phyloP scores from a whole-genome alignment of 495 filamentous ascomycete species.

The Lentithecium fluviatile region DNA sequence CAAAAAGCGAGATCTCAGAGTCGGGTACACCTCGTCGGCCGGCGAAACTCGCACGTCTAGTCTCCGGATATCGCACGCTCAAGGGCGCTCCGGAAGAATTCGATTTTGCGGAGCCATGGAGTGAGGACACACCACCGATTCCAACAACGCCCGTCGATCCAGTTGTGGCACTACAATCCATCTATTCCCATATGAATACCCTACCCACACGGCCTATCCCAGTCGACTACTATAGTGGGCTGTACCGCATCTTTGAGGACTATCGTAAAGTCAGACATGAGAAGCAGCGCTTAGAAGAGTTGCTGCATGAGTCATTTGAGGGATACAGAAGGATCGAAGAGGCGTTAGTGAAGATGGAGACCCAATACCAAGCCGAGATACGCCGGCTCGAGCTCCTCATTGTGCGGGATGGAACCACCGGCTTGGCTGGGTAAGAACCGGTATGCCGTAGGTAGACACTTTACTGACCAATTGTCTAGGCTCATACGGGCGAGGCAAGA shows the following conservation, averaged over 20 bases:
- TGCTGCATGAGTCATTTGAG: slow-evolving; percentile 21
- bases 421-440: too few relatives aligned
- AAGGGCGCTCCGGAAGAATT: slow-evolving; percentile 1
- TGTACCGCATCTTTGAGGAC: slow-evolving; percentile 40
- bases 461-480: slow-evolving; percentile 33
- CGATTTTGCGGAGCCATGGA: slow-evolving; percentile 28
- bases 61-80: slow-evolving; percentile 31
- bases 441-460: too few relatives aligned
- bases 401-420: background rate
- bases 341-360: slow-evolving; percentile 30
- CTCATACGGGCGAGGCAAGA: slow-evolving; percentile 40
- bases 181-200: slow-evolving; percentile 29
- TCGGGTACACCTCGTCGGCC: slow-evolving; percentile 25
- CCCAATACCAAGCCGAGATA: slow-evolving; percentile 37
- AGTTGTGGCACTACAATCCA: slow-evolving; percentile 21
- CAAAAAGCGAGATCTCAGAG: slow-evolving; percentile 29
- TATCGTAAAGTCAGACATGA: slow-evolving; percentile 35
- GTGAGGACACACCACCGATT: slow-evolving; percentile 8
- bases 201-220: slow-evolving; percentile 31
- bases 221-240: slow-evolving; percentile 32
- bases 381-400: slow-evolving; percentile 41
- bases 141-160: slow-evolving; percentile 35
- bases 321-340: slow-evolving; percentile 24
- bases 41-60: slow-evolving; percentile 34
- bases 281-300: slow-evolving; percentile 26